Base-by-base conservation (phyloP, 352 stramenopile species). In the Bremia lactucae region DNA sequence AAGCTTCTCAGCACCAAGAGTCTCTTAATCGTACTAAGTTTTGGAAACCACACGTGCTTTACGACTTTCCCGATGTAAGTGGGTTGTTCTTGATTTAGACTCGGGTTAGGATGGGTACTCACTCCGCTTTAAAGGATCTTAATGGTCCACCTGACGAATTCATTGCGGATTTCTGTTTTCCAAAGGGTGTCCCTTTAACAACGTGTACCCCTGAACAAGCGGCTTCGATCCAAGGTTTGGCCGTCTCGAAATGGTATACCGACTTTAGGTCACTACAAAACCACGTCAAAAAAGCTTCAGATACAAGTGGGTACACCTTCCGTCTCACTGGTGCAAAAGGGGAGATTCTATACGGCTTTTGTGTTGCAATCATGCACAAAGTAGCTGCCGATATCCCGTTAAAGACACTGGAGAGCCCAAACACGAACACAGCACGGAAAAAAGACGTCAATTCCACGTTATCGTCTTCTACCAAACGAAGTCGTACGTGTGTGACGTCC, bases 131-230 rank as follows among this genome's bases (percentile, higher is more conserved):
- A 3, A 44, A 72, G 52, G 36, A 51, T 56, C 38, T 52, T 9
- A 59, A 58, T 41, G 52, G 65, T 19, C 19, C 58, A 15, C 62
- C 65, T 4, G 75, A 82, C 49, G 58, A 60, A 4, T 71, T 67
- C 0, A 58, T 88, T 6, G 76, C 68, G 1, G 72, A 86, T 40
- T 92, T 92, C 55, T 92, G 79, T 37, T 92, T 92, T 41, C 79
- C 79, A 1, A 57, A 63, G 14, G 79, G 79, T 24, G 74, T 88
- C 9, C 76, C 79, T 18, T 48, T 86, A 3, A 62, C 63, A 11
- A 61, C 61, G 24, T 89, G 74, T 49, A 76, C 64, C 13, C 51
- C 59, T 6, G 65, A 79, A 7, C 70, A 89, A 56, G 62, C 58
- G 5, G 39, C 59, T 13, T 56, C 47, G 1, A 45, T 92, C 28